phyloP scores from a whole-genome alignment of 202 grass and related monocot species.

The Zoysia matrella region DNA sequence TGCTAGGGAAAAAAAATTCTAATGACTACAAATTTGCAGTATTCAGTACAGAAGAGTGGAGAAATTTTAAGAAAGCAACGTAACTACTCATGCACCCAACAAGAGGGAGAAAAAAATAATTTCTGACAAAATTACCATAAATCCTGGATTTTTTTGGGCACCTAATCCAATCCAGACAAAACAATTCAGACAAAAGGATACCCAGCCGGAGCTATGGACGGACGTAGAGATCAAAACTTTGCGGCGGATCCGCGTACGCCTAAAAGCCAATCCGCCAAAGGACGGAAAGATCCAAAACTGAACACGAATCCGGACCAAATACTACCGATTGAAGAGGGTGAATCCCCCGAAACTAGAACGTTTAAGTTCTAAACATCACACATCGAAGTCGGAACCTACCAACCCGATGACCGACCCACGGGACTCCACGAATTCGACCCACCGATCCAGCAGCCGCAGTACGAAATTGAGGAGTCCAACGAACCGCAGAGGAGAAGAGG shows the following conservation, averaged over 20 bases:
- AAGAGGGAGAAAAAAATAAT: no score
- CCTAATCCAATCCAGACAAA: background rate
- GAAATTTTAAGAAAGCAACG: background rate
- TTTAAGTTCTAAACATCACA: background rate
- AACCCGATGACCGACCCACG: background rate
- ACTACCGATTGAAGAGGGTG: background rate
- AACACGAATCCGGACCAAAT: background rate
- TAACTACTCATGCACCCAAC: background rate
- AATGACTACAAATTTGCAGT: background rate
- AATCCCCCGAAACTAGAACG: background rate
- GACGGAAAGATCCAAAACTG: constrained; percentile 4
- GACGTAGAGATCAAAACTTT: background rate
- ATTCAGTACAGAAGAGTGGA: background rate
- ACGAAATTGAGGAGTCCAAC: background rate
- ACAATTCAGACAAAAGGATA: background rate
- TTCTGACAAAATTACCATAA: background rate
- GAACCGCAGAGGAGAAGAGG: background rate
- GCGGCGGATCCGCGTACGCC: background rate
- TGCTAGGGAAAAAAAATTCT: background rate
- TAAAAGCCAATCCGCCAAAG: background rate
- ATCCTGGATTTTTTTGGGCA: background rate
- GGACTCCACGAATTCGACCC: background rate
- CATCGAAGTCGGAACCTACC: background rate
- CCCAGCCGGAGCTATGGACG: background rate
- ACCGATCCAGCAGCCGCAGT: background rate